Percentiles rank a stretch among this genome's conserved stretches.
These are phyloP conservation scores for Tolypocladium endophyticum DNA, from an alignment of 2,329 filamentous ascomycete genomes.

Conservation along the genomic window DNA sequence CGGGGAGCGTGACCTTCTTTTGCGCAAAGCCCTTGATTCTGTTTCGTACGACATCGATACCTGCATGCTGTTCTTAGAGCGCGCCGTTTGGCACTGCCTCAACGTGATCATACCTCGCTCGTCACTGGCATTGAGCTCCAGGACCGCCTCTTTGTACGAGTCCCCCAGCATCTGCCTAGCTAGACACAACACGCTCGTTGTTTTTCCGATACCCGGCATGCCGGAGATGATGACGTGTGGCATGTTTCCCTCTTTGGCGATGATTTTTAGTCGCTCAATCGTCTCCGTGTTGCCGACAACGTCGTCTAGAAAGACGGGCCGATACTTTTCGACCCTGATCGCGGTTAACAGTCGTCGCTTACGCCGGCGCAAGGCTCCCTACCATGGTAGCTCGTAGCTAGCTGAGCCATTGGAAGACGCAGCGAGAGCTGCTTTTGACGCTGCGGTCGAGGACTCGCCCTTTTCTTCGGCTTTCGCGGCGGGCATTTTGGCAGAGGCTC, in stretches of 20 bases:
- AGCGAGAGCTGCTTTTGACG: constrained; percentile 44
- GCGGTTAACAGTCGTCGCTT: constrained; percentile 5
- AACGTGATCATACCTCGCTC: constrained; percentile 58
- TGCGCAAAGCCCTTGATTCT: constrained; percentile 97
- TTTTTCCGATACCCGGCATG: constrained; percentile 98
- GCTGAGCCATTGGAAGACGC: constrained; percentile 37
- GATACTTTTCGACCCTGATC: constrained; percentile 92
- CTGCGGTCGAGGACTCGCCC: constrained; percentile 52
- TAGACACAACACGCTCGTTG: constrained; percentile 86
- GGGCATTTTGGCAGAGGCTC: constrained; percentile 30
- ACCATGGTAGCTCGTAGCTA: constrained; percentile 75
- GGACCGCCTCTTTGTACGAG: constrained; percentile 91
- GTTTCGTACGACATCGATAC: constrained; percentile 95
- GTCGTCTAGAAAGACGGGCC: constrained; percentile 89
- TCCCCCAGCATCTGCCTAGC: constrained; percentile 86
- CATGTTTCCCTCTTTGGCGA: constrained; percentile 98
- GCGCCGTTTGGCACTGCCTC: neutral
- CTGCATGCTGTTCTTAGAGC: constrained; percentile 23
- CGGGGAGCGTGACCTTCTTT: constrained; percentile 92
- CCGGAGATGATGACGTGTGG: constrained; percentile 99
- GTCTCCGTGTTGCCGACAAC: constrained; percentile 97
- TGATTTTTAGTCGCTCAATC: constrained; percentile 93
- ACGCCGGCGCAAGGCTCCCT: constrained; percentile 9
- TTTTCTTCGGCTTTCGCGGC: constrained; percentile 36
- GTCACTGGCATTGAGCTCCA: constrained; percentile 93